Base-by-base conservation (phyloP, 495 filamentous ascomycete genomes). In the Umbilicaria muhlenbergii region DNA sequence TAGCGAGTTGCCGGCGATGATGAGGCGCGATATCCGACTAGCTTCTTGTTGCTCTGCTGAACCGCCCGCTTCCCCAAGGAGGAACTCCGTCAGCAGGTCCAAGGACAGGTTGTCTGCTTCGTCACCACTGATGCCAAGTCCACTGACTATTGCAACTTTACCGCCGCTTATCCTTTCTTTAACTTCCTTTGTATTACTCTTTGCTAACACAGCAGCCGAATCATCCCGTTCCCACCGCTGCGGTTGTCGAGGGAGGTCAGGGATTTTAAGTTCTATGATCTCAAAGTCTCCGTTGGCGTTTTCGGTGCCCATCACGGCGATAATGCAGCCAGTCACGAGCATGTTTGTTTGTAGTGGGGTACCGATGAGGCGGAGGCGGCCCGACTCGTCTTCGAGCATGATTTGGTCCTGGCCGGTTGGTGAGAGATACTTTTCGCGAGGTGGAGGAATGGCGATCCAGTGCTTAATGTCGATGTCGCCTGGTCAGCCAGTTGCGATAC, bases 331-430 rank as follows among this genome's bases (percentile, higher is more conserved):
- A 0, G 92, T 99, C 13, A 92, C 87, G 6, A 95, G 66, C 46
- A 83, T 69, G 8, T 77, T 68, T 11, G 69, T 63, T 42, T 70
- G 59, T 32, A 96, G 60, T 11, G 71, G 55, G 31, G 68, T 62
- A 0, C 92, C 92, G 5, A 78, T 76, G 5, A 99, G 66, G 8
- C 82, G 71, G 45, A 99, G 62, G n/a, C 92, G 80, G 17, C 92
- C 92, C 6, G 86, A 94, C 56, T 96, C 89, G 56, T 99, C 92
- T 58, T 99, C 92, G 32, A 99, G 66, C 77, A 87, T 94, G 39
- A 80, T 74, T 33, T 83, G 67, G 49, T 84, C 77, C 2, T 58
- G 51, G 21, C 70, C 78, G 14, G 70, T 68, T 1, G 66, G 66
- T 5, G 64, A 62, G 45, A 74, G 63, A 58, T 92, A 96, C 45